Percentiles rank a stretch among this genome's conserved stretches.
phyloP scores from a whole-genome alignment of 2,329 filamentous ascomycete species.

The Orbilia blumenaviensis region DNA sequence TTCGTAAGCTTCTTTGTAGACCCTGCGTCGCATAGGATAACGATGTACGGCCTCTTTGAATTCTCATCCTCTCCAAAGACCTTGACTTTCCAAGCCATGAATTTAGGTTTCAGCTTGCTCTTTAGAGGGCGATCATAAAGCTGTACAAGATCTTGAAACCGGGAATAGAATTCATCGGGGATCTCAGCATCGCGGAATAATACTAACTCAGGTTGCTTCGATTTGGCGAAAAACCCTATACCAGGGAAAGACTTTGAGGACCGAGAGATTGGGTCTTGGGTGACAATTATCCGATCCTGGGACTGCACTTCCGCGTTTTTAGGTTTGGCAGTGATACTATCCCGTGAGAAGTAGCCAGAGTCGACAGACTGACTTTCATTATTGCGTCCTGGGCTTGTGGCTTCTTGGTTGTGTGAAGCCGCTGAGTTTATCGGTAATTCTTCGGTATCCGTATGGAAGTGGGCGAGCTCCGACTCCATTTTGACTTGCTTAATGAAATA shows the following conservation, averaged over 20 bases:
- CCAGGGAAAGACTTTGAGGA: conserved; percentile 2
- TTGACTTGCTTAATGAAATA: too few relatives aligned
- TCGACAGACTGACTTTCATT: neutral
- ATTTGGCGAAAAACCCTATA: neutral
- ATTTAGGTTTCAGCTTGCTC: conserved; percentile 35
- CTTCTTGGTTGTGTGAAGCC: neutral
- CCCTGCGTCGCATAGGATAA: conserved; percentile 55
- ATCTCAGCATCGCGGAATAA: conserved; percentile 33
- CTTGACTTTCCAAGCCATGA: conserved; percentile 55
- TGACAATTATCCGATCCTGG: neutral
- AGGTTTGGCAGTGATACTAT: neutral
- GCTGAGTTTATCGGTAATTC: neutral
- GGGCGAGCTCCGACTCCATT: neutral
- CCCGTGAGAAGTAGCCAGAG: conserved; percentile 34
- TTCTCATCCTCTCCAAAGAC: conserved; percentile 56
- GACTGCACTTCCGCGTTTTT: neutral
- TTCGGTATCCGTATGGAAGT: neutral
- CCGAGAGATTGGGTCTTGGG: neutral
- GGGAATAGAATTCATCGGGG: conserved; percentile 28
- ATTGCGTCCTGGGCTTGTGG: neutral
- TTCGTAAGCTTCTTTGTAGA: conserved; percentile 46
- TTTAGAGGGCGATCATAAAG: conserved; percentile 44
- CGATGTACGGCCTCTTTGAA: conserved; percentile 55
- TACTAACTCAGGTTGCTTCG: conserved; percentile 22
- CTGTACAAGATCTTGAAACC: conserved; percentile 51